Base-by-base conservation (phyloP, 352 stramenopile genomes). In the Phytophthora tentaculata region DNA sequence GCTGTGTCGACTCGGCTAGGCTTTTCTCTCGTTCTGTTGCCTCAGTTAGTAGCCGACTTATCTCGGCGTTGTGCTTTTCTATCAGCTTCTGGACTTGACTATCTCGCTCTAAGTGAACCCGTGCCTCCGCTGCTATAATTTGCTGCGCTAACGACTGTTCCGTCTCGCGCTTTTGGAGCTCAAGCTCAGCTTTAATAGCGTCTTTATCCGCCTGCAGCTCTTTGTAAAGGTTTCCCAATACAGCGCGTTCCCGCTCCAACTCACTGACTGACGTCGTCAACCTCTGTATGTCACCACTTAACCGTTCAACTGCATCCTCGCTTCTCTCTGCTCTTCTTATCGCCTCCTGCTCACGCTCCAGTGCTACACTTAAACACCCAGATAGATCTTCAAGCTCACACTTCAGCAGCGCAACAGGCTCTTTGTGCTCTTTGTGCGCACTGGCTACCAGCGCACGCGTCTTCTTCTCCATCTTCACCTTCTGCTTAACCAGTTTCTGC, bases 401-500 rank as follows among this genome's bases (percentile, higher is more conserved):
- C 29, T 80, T 28, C 2, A 80, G 32, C 14, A 53, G 20, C 10
- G 29, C 61, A 8, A 75, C 28, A 20, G 45, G 51, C 16, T 71
- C 23, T 48, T 75, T 39, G 10, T 76, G 54, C 17, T 70, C 56
- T 35, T 73, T 63, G 26, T 66, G 61, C 22, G 65, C 58, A 35
- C n/a, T 78, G 0, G 51, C 70, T 57, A 83, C 65, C 19, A 87
- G 28, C 3, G 56, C 62, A 16, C 74, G 73, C 16, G 84, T 41
- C 20, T 87, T 89, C 53, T 84, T 86, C 20, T 88, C 74, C 29
- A 88, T 64, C 32, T 88, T 88, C 16, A 72, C 49, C 29, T 89
- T 90, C 16, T 84, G 75, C 23, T 88, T 86, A 0, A 39, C 39
- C 10, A 71, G 28, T 28, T 76, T 83, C 9, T 56, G 29, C 20